Conservation (phyloP, 2,329 filamentous ascomycete genomes). For the Clonostachys rosea region DNA sequence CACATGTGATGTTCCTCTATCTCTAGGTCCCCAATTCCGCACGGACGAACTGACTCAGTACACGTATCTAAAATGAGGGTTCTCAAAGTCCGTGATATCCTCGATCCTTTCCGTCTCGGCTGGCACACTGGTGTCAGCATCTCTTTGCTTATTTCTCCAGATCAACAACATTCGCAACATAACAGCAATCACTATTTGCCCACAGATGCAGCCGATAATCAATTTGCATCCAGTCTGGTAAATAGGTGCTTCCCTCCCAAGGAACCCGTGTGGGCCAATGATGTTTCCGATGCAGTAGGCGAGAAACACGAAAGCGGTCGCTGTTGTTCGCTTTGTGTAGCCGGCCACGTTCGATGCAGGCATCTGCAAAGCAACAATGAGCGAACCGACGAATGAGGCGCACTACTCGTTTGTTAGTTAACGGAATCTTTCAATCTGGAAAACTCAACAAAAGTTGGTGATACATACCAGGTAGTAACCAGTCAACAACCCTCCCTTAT, state of each 20-base stretch:
- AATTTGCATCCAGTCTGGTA: constrained; percentile 45
- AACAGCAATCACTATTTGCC: constrained; percentile 30
- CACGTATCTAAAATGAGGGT: constrained; percentile 9
- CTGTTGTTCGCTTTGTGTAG: constrained; percentile 35
- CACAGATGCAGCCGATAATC: constrained; percentile 35
- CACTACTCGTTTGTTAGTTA: constrained; percentile 1
- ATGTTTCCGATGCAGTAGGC: constrained; percentile 36
- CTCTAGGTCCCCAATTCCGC: no score
- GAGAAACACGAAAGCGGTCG: constrained; percentile 34
- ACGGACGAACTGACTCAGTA: not conserved
- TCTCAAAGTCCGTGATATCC: constrained; percentile 26
- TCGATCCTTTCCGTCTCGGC: constrained; percentile 12
- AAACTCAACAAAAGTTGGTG: not conserved
- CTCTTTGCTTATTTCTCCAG: constrained; percentile 29
- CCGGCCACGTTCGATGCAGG: constrained; percentile 37
- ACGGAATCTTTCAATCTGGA: not conserved
- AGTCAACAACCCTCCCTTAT: constrained; percentile 15
- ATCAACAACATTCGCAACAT: constrained; percentile 25
- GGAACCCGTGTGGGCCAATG: constrained; percentile 37
- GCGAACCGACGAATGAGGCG: constrained; percentile 35
- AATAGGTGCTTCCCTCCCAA: constrained; percentile 31
- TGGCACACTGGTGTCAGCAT: constrained; percentile 22
- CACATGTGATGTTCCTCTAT: no score
- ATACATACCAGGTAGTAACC: constrained; percentile 12
- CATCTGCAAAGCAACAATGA: constrained; percentile 45